Evolutionary conservation across 768 basidiomycete species (phyloP).

Genomic region (Dentipellis sp.): DNA sequence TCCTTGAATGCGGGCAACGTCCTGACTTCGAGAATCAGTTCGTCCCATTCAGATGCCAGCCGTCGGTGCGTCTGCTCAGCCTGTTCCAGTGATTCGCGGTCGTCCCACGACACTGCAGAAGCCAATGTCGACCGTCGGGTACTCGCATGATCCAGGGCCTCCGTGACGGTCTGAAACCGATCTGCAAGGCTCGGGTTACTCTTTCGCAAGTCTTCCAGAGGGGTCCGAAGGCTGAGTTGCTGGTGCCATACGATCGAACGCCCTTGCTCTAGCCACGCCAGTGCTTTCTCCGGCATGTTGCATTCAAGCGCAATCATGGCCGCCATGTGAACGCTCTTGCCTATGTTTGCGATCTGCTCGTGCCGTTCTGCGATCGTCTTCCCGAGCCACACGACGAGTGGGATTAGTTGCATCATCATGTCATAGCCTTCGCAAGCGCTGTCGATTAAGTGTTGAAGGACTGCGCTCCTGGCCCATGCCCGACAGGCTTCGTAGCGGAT

Average conservation of each 20-base stretch:
- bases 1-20: neutral
- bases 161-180: neutral
- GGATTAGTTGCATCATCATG: neutral
- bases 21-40: neutral
- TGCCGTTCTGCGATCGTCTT: neutral
- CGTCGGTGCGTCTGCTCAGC: neutral
- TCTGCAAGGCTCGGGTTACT: neutral
- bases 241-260: slow-evolving; percentile 16
- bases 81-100: neutral
- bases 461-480: too few relatives aligned
- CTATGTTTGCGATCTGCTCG: neutral
- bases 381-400: neutral
- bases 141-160: neutral
- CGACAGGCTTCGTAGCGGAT: too few relatives aligned
- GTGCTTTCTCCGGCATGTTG: neutral
- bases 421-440: too few relatives aligned
- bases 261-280: slow-evolving; percentile 16
- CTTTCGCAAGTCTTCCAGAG: slow-evolving; percentile 8
- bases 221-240: slow-evolving; percentile 13
- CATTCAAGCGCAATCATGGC: neutral
- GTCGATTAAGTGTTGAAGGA: too few relatives aligned
- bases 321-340: neutral
- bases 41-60: neutral
- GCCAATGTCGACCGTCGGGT: neutral
- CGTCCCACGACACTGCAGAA: neutral